Evolutionary conservation across 352 stramenopile genomes (phyloP).

Genomic region (Phytophthora kernoviae): DNA sequence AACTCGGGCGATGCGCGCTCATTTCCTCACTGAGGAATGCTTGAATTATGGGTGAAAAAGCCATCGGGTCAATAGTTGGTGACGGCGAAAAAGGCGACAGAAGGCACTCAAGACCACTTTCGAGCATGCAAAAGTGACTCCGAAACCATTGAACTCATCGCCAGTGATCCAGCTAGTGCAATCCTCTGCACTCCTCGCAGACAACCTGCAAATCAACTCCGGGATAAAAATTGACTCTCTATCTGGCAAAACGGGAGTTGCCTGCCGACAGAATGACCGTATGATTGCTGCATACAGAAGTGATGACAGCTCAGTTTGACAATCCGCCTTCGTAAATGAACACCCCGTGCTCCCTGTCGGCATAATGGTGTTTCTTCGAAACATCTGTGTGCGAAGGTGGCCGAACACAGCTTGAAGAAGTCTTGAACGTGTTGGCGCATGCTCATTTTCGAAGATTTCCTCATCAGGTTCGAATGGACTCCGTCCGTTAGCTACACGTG

Average conservation of each 20-base stretch:
- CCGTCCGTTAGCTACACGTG: constrained; percentile 5
- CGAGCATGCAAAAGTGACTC: constrained; percentile 51
- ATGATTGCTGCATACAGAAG: constrained; percentile 43
- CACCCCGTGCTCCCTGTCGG: constrained; percentile 12
- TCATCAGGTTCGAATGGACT: constrained; percentile 4
- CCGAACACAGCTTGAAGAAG: constrained; percentile 45
- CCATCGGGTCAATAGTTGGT: constrained; percentile 20
- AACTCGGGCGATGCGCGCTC: constrained; percentile 5
- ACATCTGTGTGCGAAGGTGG: constrained; percentile 39
- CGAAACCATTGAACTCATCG: constrained; percentile 57
- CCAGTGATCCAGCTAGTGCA: constrained; percentile 17
- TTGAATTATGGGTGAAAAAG: constrained; percentile 28
- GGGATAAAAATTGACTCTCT: constrained; percentile 28
- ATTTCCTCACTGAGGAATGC: constrained; percentile 9
- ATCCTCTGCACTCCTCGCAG: constrained; percentile 27
- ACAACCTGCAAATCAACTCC: constrained; percentile 48
- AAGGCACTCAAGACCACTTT: constrained; percentile 30
- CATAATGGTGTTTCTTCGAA: constrained; percentile 13
- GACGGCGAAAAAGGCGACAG: constrained; percentile 29
- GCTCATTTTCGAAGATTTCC: constrained; percentile 14
- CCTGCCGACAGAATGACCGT: constrained; percentile 40
- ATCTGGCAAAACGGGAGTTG: neutral
- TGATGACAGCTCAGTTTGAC: constrained; percentile 39
- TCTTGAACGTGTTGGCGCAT: constrained; percentile 26
- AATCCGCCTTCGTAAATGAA: constrained; percentile 38